Conservation (phyloP, 768 basidiomycete species). For the Tylopilus subfusipes region DNA sequence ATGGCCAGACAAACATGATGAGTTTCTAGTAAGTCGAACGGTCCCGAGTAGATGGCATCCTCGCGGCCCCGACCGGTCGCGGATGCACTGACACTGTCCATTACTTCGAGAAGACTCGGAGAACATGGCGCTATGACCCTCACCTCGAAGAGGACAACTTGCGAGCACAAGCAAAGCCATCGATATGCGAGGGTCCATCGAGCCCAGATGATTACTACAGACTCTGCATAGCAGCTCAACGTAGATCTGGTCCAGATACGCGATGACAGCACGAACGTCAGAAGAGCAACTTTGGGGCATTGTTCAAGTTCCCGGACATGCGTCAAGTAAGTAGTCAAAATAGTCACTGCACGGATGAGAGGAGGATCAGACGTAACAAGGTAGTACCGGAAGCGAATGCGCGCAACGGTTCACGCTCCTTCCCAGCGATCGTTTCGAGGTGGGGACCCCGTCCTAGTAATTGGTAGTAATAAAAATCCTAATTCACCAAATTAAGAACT, state of each 20-base stretch:
- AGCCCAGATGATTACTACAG: slow-evolving; percentile 61
- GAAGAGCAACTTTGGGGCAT: slow-evolving; percentile 75
- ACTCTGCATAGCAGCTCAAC: slow-evolving; percentile 40
- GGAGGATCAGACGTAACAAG: neutral
- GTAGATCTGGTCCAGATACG: slow-evolving; percentile 59
- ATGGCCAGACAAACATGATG: too few species aligned
- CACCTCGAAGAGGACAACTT: slow-evolving; percentile 11
- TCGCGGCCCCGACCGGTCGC: too few species aligned
- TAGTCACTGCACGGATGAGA: slow-evolving; percentile 14
- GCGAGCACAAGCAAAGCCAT: slow-evolving; percentile 63
- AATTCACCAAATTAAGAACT: too few species aligned
- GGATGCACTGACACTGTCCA: too few species aligned
- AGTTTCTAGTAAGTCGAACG: too few species aligned
- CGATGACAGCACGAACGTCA: slow-evolving; percentile 61
- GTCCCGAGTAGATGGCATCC: too few species aligned
- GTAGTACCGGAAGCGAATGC: slow-evolving; percentile 10
- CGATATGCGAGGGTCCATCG: slow-evolving; percentile 48
- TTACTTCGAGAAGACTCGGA: too few species aligned
- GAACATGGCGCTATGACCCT: slow-evolving; percentile 15
- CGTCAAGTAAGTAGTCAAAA: slow-evolving; percentile 60
- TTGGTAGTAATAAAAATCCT: too few species aligned
- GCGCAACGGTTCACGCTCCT: too few species aligned
- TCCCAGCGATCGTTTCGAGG: too few species aligned
- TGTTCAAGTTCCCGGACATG: slow-evolving; percentile 50
- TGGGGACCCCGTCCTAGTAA: too few species aligned